Conservation (phyloP, 148 eudicot genomes). For the Amaranthus palmeri region DNA sequence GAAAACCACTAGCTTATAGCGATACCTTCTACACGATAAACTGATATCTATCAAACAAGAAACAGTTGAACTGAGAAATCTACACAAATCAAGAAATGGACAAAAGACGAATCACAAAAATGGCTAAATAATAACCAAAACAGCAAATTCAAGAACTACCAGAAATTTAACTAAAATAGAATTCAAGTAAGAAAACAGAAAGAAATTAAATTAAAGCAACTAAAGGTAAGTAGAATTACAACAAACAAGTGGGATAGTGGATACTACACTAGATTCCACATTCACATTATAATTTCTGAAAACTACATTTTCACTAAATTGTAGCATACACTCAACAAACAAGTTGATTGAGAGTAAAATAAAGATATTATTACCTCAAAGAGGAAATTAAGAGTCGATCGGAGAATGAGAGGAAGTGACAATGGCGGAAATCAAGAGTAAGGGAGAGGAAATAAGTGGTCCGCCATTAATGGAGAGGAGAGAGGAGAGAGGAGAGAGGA, state of each 20-base stretch:
- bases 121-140: background rate
- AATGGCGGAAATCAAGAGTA: conserved; percentile 10
- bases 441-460: conserved; percentile 9
- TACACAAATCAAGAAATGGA: conserved; percentile 1
- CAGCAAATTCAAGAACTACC: background rate
- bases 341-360: background rate
- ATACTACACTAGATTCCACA: conserved; percentile 16
- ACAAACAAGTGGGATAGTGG: background rate
- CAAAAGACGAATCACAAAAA: background rate
- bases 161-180: conserved; percentile 6
- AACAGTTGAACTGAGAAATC: background rate
- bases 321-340: background rate
- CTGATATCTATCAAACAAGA: background rate
- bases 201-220: background rate
- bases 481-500: conserved; percentile 17
- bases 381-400: conserved; percentile 11
- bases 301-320: conserved; percentile 16
- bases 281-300: conserved; percentile 3
- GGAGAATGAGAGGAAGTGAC: background rate
- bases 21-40: background rate
- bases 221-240: background rate
- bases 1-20: background rate
- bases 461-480: conserved; percentile 28
- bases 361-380: conserved; percentile 17
- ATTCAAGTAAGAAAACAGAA: conserved; percentile 1